Percentiles rank a stretch among this genome's conserved stretches.
phyloP scores from a whole-genome alignment of 768 basidiomycete species.

The Trametes cingulata region DNA sequence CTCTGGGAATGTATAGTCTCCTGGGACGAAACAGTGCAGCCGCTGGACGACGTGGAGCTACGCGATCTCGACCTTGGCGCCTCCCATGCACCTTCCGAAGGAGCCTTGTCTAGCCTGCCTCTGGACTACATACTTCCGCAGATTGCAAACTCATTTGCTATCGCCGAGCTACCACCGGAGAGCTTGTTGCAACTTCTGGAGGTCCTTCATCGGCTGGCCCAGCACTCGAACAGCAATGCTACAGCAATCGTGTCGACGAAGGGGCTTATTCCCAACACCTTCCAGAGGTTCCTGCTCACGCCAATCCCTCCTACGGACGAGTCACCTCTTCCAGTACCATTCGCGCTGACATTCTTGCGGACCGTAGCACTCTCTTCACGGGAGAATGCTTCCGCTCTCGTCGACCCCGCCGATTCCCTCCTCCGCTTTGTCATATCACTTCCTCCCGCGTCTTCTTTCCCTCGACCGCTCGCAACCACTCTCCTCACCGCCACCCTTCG shows the following conservation, averaged over 20 bases:
- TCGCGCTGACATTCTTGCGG: constrained; percentile 58
- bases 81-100: constrained; percentile 26
- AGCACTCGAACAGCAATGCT: constrained; percentile 56
- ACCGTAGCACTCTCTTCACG: constrained; percentile 67
- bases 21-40: constrained; percentile 49
- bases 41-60: constrained; percentile 51
- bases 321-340: constrained; percentile 38
- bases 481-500: constrained; percentile 60
- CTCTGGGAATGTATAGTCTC: constrained; percentile 72
- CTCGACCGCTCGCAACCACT: constrained; percentile 36
- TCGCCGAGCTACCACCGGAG: constrained; percentile 47
- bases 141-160: constrained; percentile 40
- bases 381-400: constrained; percentile 57
- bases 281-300: constrained; percentile 59
- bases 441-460: constrained; percentile 47
- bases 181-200: constrained; percentile 58
- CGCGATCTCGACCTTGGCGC: constrained; percentile 23
- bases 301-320: constrained; percentile 44
- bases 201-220: constrained; percentile 61
- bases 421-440: constrained; percentile 69
- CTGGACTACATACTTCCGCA: constrained; percentile 54
- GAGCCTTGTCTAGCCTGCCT: constrained; percentile 37
- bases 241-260: constrained; percentile 51
- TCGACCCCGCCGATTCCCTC: constrained; percentile 60
- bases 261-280: constrained; percentile 50